Conservation (phyloP, 192 early-diverging fungal genomes). For the Coemansia sp. region DNA sequence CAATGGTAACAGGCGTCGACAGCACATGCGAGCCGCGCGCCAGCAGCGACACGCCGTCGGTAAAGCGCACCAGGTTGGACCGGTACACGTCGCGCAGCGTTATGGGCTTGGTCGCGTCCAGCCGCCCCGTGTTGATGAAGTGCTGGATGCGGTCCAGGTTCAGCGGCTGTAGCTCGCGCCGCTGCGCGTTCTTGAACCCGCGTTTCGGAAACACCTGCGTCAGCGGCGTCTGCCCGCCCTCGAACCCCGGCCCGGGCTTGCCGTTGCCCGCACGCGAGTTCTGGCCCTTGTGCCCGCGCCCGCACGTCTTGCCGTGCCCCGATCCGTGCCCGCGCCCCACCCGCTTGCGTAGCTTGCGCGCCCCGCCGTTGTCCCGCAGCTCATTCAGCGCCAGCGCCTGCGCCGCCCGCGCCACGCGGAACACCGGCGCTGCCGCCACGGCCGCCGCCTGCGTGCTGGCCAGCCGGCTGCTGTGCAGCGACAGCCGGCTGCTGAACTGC, state of each 20-base stretch:
- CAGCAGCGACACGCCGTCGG: constrained; percentile 88
- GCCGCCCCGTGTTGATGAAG: constrained; percentile 83
- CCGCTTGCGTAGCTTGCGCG: constrained; percentile 57
- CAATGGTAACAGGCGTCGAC: constrained; percentile 76
- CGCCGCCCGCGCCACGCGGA: constrained; percentile 19
- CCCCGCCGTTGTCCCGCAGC: constrained; percentile 47
- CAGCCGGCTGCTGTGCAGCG: neutral
- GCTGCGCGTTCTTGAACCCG: constrained; percentile 73
- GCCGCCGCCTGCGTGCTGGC: neutral
- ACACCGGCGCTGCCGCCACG: neutral
- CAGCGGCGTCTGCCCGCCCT: constrained; percentile 93
- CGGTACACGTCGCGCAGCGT: constrained; percentile 67
- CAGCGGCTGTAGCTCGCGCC: constrained; percentile 67
- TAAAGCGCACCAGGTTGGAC: constrained; percentile 51
- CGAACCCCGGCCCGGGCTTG: constrained; percentile 81
- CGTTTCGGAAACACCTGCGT: constrained; percentile 83
- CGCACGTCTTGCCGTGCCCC: constrained; percentile 89
- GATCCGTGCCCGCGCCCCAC: constrained; percentile 85
- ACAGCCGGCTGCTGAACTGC: constrained; percentile 17
- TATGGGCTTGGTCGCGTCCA: constrained; percentile 80
- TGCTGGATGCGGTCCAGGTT: constrained; percentile 91
- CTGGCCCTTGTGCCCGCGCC: constrained; percentile 92
- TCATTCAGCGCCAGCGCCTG: constrained; percentile 32
- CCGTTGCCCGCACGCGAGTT: constrained; percentile 77
- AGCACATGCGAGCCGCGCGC: constrained; percentile 80